Base-by-base conservation (phyloP, 73 alveolate species). In the Paramecium octaurelia region DNA sequence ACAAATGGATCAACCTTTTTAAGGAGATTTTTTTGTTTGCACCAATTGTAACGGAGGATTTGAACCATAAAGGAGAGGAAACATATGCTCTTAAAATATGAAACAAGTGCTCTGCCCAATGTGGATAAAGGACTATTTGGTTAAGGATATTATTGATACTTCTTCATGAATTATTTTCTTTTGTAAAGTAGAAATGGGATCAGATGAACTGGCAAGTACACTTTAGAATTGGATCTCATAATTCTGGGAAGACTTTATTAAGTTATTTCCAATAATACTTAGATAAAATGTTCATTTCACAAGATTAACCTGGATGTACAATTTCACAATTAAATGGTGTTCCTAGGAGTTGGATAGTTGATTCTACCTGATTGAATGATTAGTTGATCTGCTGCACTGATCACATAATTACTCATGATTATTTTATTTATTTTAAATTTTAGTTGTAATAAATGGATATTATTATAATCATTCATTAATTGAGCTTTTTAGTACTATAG, bases 171-270 rank as follows among this genome's bases (percentile, higher is more conserved):
- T 43, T 80, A 27, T 46, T 80, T 80, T 80, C 91, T 8, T 36
- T 80, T 80, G 24, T 80, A 80, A 16, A 80, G 18, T 44, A 80
- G 23, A 48, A 80, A 80, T 10, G 91, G 91, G 29, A 80, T 80
- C n/a, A 80, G 46, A 23, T 80, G 91, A 48, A 80, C 73, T 40
- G 91, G 91, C 20, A 80, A 42, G 24, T 80, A 80, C 8, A 80
- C 76, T 80, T 46, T 80, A 7, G 87, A 10, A 34, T 36, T 73
- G 8, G 31, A 35, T 73, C 38, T 40, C 57, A 73, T 36, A 21
- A 73, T 73, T 36, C 87, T n/a, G 0, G 87, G 87, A 35, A 73
- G 46, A 36, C 87, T 73, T 29, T 12, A 40, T 4, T 36, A 31
- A 68, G 46, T 31, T 60, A 54, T 34, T 73, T 36, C 27, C 38